phyloP scores from a whole-genome alignment of 805 yeast species.

The Wickerhamiella domercqiae region DNA sequence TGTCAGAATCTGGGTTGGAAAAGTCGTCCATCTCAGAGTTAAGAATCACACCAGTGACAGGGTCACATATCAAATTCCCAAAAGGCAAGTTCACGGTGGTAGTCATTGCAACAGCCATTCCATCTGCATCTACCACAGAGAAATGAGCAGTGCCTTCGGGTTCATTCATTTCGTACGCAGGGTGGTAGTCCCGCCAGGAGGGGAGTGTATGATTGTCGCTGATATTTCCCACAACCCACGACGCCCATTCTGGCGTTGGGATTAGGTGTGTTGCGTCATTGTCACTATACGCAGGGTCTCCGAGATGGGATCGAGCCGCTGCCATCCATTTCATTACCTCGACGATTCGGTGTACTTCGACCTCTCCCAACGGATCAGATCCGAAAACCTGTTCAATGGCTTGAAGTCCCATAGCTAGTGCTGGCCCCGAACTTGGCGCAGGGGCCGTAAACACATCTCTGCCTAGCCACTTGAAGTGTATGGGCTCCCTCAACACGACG shows the following conservation, averaged over 20 bases:
- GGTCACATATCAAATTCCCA: constrained; percentile 74
- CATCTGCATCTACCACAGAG: constrained; percentile 55
- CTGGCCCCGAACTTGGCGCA: constrained; percentile 78
- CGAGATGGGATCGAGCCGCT: constrained; percentile 69
- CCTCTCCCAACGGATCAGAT: constrained; percentile 6
- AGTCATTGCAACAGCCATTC: constrained; percentile 74
- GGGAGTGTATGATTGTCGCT: constrained; percentile 40
- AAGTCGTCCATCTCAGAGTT: constrained; percentile 95
- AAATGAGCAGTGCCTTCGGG: constrained; percentile 88
- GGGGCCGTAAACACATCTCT: constrained; percentile 39
- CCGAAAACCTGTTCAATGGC: constrained; percentile 37
- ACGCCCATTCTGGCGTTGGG: constrained; percentile 42
- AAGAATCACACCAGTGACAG: constrained; percentile 62
- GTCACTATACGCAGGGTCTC: constrained; percentile 36
- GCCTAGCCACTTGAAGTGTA: constrained; percentile 29
- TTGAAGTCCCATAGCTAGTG: constrained; percentile 57
- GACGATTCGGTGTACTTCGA: constrained; percentile 51
- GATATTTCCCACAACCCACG: constrained; percentile 34
- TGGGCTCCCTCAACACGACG: constrained; percentile 32
- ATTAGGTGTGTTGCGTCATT: constrained; percentile 31
- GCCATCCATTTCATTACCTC: constrained; percentile 94
- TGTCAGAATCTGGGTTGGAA: constrained; percentile 50
- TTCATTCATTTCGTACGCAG: constrained; percentile 60
- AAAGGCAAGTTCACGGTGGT: constrained; percentile 74
- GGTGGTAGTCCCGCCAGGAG: constrained; percentile 57